These are phyloP conservation scores for Clathrospora elynae DNA, from an alignment of 2,329 filamentous ascomycete species.

Conservation along the genomic window DNA sequence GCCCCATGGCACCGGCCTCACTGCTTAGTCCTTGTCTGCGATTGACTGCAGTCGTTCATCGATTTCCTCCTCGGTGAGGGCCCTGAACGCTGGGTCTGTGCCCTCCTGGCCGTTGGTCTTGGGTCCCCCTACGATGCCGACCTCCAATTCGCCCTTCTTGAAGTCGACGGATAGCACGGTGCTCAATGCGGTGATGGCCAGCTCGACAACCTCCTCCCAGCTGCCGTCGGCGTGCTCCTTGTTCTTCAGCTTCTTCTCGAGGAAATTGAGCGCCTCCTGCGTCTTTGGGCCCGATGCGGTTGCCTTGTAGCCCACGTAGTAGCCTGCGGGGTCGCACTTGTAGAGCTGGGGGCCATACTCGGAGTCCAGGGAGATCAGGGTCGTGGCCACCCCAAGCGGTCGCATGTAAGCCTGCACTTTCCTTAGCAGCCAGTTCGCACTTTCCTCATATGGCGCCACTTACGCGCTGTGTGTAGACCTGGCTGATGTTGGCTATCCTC, in stretches of 20 bases:
- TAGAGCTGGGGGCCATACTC: slow-evolving; percentile 93
- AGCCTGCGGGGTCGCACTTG: slow-evolving; percentile 98
- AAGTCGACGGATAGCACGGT: slow-evolving; percentile 98
- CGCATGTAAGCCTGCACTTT: slow-evolving; percentile 85
- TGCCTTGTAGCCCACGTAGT: slow-evolving; percentile 98
- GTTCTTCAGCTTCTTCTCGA: slow-evolving; percentile 99
- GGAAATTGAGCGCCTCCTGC: slow-evolving; percentile 96
- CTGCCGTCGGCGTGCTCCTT: slow-evolving; percentile 89
- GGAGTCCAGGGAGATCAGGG: slow-evolving; percentile 89
- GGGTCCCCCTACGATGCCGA: slow-evolving; percentile 93
- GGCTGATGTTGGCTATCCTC: slow-evolving; percentile 97
- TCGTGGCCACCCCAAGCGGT: slow-evolving; percentile 92
- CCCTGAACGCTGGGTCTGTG: slow-evolving; percentile 78
- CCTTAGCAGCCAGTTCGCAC: slow-evolving; percentile 36
- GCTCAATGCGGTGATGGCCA: slow-evolving; percentile 93
- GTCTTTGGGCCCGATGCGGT: slow-evolving; percentile 97
- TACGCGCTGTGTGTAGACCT: slow-evolving; percentile 98
- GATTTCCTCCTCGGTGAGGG: slow-evolving; percentile 95
- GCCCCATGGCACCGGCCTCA: slow-evolving; percentile 27
- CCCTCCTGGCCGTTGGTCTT: slow-evolving; percentile 81
- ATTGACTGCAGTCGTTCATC: slow-evolving; percentile 98
- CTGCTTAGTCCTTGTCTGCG: slow-evolving; percentile 99
- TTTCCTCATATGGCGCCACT: slow-evolving; percentile 33
- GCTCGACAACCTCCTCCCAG: slow-evolving; percentile 97
- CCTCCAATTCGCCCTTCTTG: slow-evolving; percentile 98